A percentile compares a stretch with the other conserved stretches of the same genome.
phyloP scores from a whole-genome alignment of 768 basidiomycete genomes.

The Mrakia hoshinonis region DNA sequence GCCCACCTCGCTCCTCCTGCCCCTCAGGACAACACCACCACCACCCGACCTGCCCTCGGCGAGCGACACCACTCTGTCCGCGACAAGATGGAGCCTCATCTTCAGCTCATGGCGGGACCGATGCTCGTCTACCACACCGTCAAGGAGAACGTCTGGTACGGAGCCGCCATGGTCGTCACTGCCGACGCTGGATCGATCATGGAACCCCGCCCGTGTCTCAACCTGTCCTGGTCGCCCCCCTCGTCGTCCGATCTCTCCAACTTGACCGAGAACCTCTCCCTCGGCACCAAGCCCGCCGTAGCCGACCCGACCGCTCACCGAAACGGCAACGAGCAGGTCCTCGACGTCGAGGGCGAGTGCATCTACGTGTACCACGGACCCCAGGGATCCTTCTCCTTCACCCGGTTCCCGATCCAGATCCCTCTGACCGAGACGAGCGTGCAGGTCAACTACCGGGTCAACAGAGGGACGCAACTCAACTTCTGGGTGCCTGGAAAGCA shows the following conservation, averaged over 20 bases:
- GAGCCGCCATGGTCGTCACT: conserved; percentile 71
- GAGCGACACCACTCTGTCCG: conserved; percentile 22
- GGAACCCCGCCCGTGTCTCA: conserved; percentile 32
- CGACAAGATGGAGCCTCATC: conserved; percentile 23
- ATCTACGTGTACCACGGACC: conserved; percentile 29
- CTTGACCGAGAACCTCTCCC: conserved; percentile 3
- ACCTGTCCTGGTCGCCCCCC: conserved; percentile 23
- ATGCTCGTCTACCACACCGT: conserved; percentile 82
- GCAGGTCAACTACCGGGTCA: conserved; percentile 75
- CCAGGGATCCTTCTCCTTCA: conserved; percentile 77
- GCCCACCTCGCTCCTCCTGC: background rate
- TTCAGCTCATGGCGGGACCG: conserved; percentile 28
- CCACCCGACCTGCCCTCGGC: background rate
- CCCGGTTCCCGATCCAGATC: conserved; percentile 80
- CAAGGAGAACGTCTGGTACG: conserved; percentile 72
- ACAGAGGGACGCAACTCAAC: conserved; percentile 62
- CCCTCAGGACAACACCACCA: background rate
- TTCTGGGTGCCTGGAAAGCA: conserved; percentile 73
- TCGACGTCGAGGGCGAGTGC: conserved; percentile 5
- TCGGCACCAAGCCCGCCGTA: conserved; percentile 60
- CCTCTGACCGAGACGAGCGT: conserved; percentile 60
- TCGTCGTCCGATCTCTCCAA: conserved; percentile 41
- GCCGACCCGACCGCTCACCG: conserved; percentile 50
- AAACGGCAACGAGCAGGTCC: background rate
- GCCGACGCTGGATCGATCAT: conserved; percentile 35